Evolutionary conservation across 352 stramenopile species (phyloP), one percentile per base, ranked within the genome.

Genomic region (Phytophthora pseudosyringae): DNA sequence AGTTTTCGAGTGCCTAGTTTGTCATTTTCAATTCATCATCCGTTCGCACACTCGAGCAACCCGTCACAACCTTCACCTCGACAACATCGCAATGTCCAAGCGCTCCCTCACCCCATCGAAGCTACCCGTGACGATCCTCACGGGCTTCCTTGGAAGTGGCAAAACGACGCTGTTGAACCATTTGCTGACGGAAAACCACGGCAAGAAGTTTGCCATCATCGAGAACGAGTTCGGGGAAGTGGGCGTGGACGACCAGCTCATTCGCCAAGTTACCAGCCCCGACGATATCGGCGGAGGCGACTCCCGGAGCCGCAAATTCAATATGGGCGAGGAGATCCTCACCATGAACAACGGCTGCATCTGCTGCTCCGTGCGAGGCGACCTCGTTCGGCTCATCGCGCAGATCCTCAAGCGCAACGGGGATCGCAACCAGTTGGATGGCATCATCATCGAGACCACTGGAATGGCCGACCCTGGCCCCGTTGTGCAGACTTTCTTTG

Each of bases 221-320:
- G 94, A 98, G 73, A 99, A 99, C 69, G 95, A 99, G 58, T 98
- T 99, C 68, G 97, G 95, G 26, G 86, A 97, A 64, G 86, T 98
- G 12, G 83, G 89, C 18, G 81, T 98, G 33, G 95, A 98, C 57
- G 90, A 98, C 44, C 84, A 95, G 40, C 79, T 97, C n/a, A 69
- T 98, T 50, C 60, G 57, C 4, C 67, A 65, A 56, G 55, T 67
- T 15, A 54, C 56, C 5, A 59, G 45, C 8, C 54, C 53, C 3
- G 57, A 45, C 29, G 64, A 69, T 36, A 49, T 69, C 15, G 49
- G 31, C 21, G 64, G 69, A 54, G 58, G 61, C 28, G 63, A 73
- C 53, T 57, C 61, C 32, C 66, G 67, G n/a, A 72, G 64, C 45
- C 56, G 66, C 36, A 90, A 85, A 46, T 77, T 85, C 40, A 75